A percentile compares a stretch with the other conserved stretches of the same genome.
These are phyloP conservation scores for Isatis tinctoria DNA, from an alignment of 345 rosid genomes.

Conservation along the genomic window DNA sequence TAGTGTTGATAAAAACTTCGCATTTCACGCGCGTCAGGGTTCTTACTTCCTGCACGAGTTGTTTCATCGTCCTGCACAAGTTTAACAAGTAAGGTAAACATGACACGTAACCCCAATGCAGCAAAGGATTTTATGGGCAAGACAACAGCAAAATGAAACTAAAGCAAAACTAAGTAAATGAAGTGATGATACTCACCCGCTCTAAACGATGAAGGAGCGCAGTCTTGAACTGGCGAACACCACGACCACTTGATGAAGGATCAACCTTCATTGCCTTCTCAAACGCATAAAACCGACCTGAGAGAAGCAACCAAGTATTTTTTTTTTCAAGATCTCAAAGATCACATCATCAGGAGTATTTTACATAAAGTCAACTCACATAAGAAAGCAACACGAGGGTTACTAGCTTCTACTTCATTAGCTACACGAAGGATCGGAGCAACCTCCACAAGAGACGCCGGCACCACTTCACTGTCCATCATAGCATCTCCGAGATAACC, in stretches of 20 bases:
- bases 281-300: constrained; percentile 80
- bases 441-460: constrained; percentile 51
- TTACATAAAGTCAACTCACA: constrained; percentile 33
- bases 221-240: constrained; percentile 80
- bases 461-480: constrained; percentile 57
- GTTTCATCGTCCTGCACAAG: constrained; percentile 73
- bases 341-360: background rate
- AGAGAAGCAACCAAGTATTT: background rate
- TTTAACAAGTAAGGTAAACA: background rate
- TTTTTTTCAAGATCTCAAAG: background rate
- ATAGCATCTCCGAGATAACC: constrained; percentile 48
- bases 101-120: background rate
- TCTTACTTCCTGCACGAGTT: constrained; percentile 60
- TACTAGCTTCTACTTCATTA: constrained; percentile 52
- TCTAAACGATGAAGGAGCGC: constrained; percentile 75
- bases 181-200: constrained; percentile 40
- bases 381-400: constrained; percentile 55
- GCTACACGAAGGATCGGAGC: constrained; percentile 64
- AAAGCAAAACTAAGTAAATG: background rate
- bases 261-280: constrained; percentile 70
- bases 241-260: constrained; percentile 75
- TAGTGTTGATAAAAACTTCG: constrained; percentile 79
- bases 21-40: constrained; percentile 96
- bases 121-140: background rate
- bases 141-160: constrained; percentile 6